Percentiles rank a stretch among this genome's conserved stretches.
Conservation (phyloP, 352 stramenopile species). For the Lagenidium giganteum region DNA sequence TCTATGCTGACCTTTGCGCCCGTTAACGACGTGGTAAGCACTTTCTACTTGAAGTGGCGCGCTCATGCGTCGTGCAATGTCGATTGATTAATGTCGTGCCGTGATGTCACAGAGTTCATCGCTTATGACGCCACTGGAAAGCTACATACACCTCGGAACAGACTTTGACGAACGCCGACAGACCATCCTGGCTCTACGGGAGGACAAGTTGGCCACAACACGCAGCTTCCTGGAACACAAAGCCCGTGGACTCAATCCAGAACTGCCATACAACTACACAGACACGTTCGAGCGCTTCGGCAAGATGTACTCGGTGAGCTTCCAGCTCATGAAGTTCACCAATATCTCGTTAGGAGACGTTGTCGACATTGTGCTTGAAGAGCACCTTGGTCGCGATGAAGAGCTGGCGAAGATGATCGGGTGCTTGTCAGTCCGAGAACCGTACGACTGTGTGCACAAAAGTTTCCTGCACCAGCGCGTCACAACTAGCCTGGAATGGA, state of each 20-base stretch:
- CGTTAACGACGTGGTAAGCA: slow-evolving; percentile 65
- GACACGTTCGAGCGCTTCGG: slow-evolving; percentile 64
- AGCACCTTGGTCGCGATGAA: slow-evolving; percentile 64
- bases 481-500: slow-evolving; percentile 69
- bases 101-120: too few species aligned
- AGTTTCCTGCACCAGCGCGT: slow-evolving; percentile 82
- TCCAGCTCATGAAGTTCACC: slow-evolving; percentile 69
- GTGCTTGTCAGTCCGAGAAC: slow-evolving; percentile 59
- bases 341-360: slow-evolving; percentile 56
- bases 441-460: slow-evolving; percentile 69
- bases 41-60: too few species aligned
- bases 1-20: slow-evolving; percentile 74
- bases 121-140: slow-evolving; percentile 68
- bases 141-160: slow-evolving; percentile 41
- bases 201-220: slow-evolving; percentile 41
- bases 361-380: slow-evolving; percentile 62
- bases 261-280: slow-evolving; percentile 54
- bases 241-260: slow-evolving; percentile 36
- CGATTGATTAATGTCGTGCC: too few species aligned
- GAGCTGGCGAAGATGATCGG: slow-evolving; percentile 47
- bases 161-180: slow-evolving; percentile 30
- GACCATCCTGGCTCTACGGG: slow-evolving; percentile 38
- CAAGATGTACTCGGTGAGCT: slow-evolving; percentile 67
- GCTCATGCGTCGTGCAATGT: too few species aligned
- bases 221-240: slow-evolving; percentile 39